These are phyloP conservation scores for Paramecium sonneborni DNA, from an alignment of 73 alveolate genomes.

Conservation along the genomic window DNA sequence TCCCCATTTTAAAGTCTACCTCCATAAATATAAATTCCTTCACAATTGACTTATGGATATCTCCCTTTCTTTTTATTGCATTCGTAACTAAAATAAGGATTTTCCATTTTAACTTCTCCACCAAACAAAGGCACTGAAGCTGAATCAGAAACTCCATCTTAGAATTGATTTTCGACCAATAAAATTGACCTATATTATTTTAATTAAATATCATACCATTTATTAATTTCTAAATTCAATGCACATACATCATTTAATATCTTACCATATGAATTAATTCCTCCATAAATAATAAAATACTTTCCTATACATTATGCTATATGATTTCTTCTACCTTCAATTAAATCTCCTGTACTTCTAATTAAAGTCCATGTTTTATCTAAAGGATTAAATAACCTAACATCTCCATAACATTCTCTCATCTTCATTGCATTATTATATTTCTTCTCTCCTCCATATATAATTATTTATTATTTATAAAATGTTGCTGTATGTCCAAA, in stretches of 20 bases:
- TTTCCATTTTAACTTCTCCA: constrained; percentile 67
- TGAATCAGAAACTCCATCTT: constrained; percentile 59
- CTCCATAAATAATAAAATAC: constrained; percentile 57
- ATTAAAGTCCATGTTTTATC: constrained; percentile 43
- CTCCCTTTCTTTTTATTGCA: constrained; percentile 53
- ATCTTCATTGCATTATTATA: constrained; percentile 53
- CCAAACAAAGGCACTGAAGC: constrained; percentile 14
- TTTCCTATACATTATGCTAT: constrained; percentile 29
- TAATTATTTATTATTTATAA: constrained; percentile 32
- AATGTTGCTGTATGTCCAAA: constrained; percentile 62
- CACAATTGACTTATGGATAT: constrained; percentile 60
- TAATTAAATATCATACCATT: constrained; percentile 12
- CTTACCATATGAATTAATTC: constrained; percentile 58
- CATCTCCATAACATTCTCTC: constrained; percentile 63
- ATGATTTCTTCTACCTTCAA: constrained; percentile 67
- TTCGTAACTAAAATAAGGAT: constrained; percentile 65
- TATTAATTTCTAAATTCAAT: constrained; percentile 52
- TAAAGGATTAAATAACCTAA: not conserved
- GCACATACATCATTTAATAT: constrained; percentile 46
- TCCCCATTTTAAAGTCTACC: constrained; percentile 84
- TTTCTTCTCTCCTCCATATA: constrained; percentile 67
- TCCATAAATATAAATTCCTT: constrained; percentile 94
- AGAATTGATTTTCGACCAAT: not conserved
- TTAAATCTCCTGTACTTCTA: constrained; percentile 51
- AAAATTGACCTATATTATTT: not conserved